Conservation (phyloP, 176 grass and related monocot genomes). For the Saccharum officinarum region DNA sequence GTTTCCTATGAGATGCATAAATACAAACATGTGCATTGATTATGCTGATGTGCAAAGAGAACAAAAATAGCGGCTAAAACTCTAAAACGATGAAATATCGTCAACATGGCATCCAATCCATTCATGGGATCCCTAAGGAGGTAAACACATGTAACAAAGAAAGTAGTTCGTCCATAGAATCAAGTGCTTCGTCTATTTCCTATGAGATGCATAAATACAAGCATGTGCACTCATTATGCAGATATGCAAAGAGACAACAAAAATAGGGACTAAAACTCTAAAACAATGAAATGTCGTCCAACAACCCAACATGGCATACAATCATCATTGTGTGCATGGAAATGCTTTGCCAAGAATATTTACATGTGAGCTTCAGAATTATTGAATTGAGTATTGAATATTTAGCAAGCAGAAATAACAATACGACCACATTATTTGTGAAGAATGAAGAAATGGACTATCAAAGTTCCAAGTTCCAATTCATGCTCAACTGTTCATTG, state of each 20-base stretch:
- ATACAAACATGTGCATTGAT: not conserved
- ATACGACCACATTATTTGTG: not conserved
- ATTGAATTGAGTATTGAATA: not conserved
- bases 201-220: not conserved
- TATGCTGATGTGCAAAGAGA: no score
- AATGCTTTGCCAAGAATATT: not conserved
- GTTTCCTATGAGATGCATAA: not conserved
- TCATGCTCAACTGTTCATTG: not conserved
- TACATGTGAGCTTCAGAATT: conserved; percentile 9
- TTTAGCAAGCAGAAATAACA: not conserved
- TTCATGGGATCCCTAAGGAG: no score
- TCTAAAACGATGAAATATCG: no score
- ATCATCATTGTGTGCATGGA: not conserved
- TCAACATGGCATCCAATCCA: no score
- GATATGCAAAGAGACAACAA: not conserved
- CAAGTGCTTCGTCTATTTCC: no score
- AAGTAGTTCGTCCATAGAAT: no score
- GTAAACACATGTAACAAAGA: no score
- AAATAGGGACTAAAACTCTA: not conserved
- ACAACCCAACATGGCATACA: conserved; percentile 2
- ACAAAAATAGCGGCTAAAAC: no score
- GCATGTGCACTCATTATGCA: not conserved
- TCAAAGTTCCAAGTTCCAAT: not conserved
- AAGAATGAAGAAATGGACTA: not conserved
- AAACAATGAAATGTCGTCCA: not conserved